Evolutionary conservation across 768 basidiomycete species (phyloP), one percentile per base, ranked within the genome.

Genomic region (Fibroporia radiculosa): DNA sequence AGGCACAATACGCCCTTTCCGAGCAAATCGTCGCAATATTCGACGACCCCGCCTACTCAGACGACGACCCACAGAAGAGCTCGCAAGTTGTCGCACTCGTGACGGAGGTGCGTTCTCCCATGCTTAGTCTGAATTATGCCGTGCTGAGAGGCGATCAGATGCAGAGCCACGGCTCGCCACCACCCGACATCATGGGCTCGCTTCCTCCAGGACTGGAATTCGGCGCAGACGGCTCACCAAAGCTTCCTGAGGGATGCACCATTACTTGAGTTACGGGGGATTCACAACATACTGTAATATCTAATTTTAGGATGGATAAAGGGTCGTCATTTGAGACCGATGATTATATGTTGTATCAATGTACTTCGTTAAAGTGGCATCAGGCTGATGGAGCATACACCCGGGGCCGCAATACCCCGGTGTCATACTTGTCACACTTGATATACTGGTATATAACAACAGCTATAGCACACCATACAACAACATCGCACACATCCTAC

Each of bases 101-200:
- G 84, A 74, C 72, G 48, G 78, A 90, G 76, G 86, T 87, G 34
- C 18, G 62, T 58, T 7, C 18, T 2, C 18, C 16, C 47, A 13
- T 19, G 10, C 20, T 33, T 33, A 12, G 19, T 31, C 16, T 37
- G 6, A n/a, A 31, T 22, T 11, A 7, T 18, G 26, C 12, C 19
- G 2, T 23, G 13, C 14, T 36, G 25, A 41, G 16, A 13, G 6
- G 36, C 31, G 6, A 11, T 25, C 49, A 89, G 85, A 80, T 93
- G 73, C 89, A 93, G 71, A 66, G 69, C 3, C 72, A 78, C 44
- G 89, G 90, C 5, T 74, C 82, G 3, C 90, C 88, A 0, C 90
- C 90, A 2, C 57, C 75, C 16, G 86, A 88, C 54, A 73, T 92
- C 40, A 90, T 92, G 84, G 90, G 88, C 1, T 75, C 80, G 0